These are phyloP conservation scores for Tolypocladium ovalisporum DNA, from an alignment of 2,329 filamentous ascomycete species.

Conservation along the genomic window DNA sequence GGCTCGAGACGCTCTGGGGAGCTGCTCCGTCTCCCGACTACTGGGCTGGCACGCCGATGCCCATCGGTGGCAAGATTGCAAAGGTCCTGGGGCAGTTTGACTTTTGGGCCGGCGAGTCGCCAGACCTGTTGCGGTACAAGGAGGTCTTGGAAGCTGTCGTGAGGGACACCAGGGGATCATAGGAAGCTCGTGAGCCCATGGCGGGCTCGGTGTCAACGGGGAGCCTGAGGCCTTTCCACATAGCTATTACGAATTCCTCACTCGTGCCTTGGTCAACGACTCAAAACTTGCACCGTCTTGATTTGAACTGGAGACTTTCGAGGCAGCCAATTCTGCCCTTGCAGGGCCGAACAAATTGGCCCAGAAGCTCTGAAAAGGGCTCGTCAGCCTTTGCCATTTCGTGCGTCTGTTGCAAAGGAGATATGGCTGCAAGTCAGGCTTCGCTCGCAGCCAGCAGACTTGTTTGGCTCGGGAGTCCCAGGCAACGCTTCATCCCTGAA, in stretches of 20 bases:
- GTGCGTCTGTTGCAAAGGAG: neutral
- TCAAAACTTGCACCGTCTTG: too few relatives aligned
- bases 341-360: neutral
- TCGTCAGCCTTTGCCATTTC: neutral
- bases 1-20: conserved; percentile 7
- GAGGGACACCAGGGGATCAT: conserved; percentile 6
- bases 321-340: neutral
- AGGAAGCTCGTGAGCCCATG: conserved; percentile 4
- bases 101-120: conserved; percentile 9
- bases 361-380: neutral
- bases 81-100: conserved; percentile 9
- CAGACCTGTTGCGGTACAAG: conserved; percentile 7
- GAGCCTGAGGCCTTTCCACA: neutral
- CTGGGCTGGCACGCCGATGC: conserved; percentile 1
- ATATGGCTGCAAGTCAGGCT: neutral
- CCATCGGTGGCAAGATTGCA: conserved; percentile 9
- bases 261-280: too few relatives aligned
- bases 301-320: neutral
- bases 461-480: neutral
- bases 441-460: neutral
- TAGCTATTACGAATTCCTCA: too few relatives aligned
- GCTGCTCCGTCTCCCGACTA: neutral
- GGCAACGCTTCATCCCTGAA: neutral
- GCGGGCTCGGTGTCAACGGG: neutral
- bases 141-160: conserved; percentile 5